A percentile compares a stretch with the other conserved stretches of the same genome.
phyloP scores from a whole-genome alignment of 2,329 filamentous ascomycete genomes.

The Alternaria brassicae region DNA sequence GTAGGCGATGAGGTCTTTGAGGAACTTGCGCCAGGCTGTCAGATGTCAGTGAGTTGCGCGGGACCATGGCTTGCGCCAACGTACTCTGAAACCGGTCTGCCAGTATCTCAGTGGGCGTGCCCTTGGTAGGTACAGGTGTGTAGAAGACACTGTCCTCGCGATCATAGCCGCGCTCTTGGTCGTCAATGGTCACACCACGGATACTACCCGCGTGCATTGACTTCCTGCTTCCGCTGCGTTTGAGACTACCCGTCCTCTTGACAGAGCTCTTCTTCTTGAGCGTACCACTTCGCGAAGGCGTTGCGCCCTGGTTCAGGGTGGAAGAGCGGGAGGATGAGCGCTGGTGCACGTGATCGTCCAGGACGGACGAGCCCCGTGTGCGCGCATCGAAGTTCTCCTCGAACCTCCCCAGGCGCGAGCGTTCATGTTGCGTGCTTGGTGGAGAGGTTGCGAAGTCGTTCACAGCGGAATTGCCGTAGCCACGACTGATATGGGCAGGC shows the following conservation, averaged over 20 bases:
- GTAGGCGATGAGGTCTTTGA: slow-evolving; percentile 93
- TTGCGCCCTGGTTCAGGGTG: slow-evolving; percentile 53
- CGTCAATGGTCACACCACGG: slow-evolving; percentile 76
- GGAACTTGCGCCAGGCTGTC: slow-evolving; percentile 88
- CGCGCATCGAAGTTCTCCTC: slow-evolving; percentile 76
- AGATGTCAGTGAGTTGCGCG: slow-evolving; percentile 23
- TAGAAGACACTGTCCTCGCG: slow-evolving; percentile 86
- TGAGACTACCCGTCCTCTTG: slow-evolving; percentile 74
- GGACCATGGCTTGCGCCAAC: slow-evolving; percentile 30
- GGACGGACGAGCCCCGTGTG: slow-evolving; percentile 70
- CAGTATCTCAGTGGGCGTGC: slow-evolving; percentile 86
- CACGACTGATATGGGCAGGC: slow-evolving; percentile 47
- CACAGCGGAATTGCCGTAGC: slow-evolving; percentile 39
- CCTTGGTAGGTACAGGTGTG: slow-evolving; percentile 85
- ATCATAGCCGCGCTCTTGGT: slow-evolving; percentile 67
- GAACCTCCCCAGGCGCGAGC: slow-evolving; percentile 59
- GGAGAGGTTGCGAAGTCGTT: slow-evolving; percentile 52
- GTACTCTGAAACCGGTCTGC: slow-evolving; percentile 87
- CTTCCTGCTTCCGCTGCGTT: slow-evolving; percentile 78
- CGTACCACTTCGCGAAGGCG: slow-evolving; percentile 70
- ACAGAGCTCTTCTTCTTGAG: slow-evolving; percentile 88
- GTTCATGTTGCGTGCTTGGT: slow-evolving; percentile 35
- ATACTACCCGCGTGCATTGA: slow-evolving; percentile 89
- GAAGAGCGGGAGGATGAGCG: slow-evolving; percentile 66
- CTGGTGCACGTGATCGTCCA: slow-evolving; percentile 64